Base-by-base conservation (phyloP, 345 rosid species). In the Chamaenerion angustifolium region DNA sequence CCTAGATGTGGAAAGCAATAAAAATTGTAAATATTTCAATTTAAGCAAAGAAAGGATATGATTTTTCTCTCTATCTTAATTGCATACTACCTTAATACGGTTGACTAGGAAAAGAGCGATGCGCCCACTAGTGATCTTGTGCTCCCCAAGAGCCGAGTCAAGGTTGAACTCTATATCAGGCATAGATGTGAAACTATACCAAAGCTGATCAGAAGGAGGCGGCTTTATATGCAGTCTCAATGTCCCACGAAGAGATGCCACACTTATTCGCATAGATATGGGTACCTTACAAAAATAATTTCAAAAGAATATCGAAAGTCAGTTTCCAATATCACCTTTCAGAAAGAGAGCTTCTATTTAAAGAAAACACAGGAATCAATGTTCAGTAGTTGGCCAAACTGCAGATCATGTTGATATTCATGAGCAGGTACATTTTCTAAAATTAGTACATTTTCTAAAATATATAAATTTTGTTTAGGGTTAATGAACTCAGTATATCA, bases 161-260 rank as follows among this genome's bases (percentile, higher is more conserved):
- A 87, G 76, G 57, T 68, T 68, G 48, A 92, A 79, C 41, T 82
- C 80, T 66, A 92, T 74, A 43, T 84, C 83, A 3, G 98, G 98
- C 94, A 73, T 87, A 61, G 84, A 82, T 11, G 85, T 80, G 74
- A 84, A 92, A 64, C 94, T 79, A 70, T 68, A 80, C 96, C 98
- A 92, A 65, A 87, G 52, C 51, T 76, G 96, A 76, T 92, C 94
- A 3, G 96, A 87, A 41, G 98, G 98, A 55, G 96, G 98, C 14
- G 95, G 95, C 70, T 92, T 84, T 66, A 87, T 62, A 60, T 76
- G 85, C 44, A 88, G 64, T 53, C 84, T 78, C 65, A 82, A 14
- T 0, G 94, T 82, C 75, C 96, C 99, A 46, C 86, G 76, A 56
- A 93, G 78, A 18, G 88, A 80, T 56, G 80, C 68, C 25, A 93